Evolutionary conservation across 2,329 filamentous ascomycete species (phyloP).

Genomic region (Fusarium sp.): DNA sequence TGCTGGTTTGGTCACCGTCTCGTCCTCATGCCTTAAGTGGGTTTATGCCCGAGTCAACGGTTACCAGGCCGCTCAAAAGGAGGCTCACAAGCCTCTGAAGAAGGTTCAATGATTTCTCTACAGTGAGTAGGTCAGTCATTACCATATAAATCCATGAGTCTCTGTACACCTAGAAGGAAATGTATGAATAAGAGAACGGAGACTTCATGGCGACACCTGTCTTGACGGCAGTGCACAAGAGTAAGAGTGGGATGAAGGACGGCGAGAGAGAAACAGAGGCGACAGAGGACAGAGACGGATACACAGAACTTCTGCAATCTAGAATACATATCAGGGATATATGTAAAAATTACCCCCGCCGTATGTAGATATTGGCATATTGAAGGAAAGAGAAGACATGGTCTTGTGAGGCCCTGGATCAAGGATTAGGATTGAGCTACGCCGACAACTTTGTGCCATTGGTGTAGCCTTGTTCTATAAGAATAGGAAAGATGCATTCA

Average conservation of each 20-base stretch:
- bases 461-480: background rate
- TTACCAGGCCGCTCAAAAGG: conserved; percentile 48
- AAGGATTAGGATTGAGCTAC: background rate
- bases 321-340: background rate
- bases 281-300: background rate
- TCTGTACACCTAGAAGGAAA: background rate
- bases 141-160: background rate
- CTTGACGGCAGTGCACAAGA: background rate
- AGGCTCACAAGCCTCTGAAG: conserved; percentile 46
- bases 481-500: background rate
- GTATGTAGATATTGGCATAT: background rate
- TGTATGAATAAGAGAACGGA: background rate
- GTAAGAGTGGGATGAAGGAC: background rate
- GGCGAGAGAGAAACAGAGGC: background rate
- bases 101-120: conserved; percentile 41
- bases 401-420: background rate
- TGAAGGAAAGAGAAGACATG: background rate
- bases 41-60: conserved; percentile 73
- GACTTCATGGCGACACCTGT: background rate
- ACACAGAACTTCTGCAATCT: background rate
- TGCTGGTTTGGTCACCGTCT: conserved; percentile 74
- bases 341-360: background rate
- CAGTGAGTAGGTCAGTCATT: too few relatives aligned
- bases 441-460: background rate
- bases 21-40: conserved; percentile 73